These are phyloP conservation scores for Mycena maculata DNA, from an alignment of 768 basidiomycete genomes.

Conservation along the genomic window DNA sequence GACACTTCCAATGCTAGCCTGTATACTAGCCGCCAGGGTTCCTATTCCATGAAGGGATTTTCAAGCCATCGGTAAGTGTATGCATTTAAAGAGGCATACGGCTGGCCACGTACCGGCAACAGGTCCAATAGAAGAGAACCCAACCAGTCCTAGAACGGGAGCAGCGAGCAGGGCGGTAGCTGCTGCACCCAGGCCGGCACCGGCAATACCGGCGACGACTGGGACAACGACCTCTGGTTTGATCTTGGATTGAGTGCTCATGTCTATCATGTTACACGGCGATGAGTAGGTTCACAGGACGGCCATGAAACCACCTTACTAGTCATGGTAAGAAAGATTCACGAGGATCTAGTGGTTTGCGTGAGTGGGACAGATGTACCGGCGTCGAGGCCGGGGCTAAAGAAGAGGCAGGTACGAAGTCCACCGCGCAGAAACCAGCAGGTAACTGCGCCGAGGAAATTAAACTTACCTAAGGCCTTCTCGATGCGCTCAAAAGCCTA, in stretches of 20 bases:
- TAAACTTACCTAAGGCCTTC: too few relatives aligned
- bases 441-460: too few relatives aligned
- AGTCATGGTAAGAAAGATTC: not conserved
- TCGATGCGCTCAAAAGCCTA: too few relatives aligned
- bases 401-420: too few relatives aligned
- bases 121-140: not conserved
- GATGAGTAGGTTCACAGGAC: not conserved
- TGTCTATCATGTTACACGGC: not conserved
- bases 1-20: constrained; percentile 39
- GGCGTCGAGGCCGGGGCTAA: too few relatives aligned
- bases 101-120: not conserved
- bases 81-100: not conserved
- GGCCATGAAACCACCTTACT: not conserved
- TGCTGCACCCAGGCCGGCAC: not conserved
- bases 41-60: constrained; percentile 25
- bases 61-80: not conserved
- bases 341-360: not conserved
- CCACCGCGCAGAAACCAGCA: too few relatives aligned
- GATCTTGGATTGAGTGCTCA: not conserved
- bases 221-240: not conserved
- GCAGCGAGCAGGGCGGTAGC: not conserved
- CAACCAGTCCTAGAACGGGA: not conserved
- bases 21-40: constrained; percentile 36
- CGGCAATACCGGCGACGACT: not conserved
- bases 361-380: too few relatives aligned